Conservation (phyloP, 2,329 filamentous ascomycete species). For the Colletotrichum kahawae region DNA sequence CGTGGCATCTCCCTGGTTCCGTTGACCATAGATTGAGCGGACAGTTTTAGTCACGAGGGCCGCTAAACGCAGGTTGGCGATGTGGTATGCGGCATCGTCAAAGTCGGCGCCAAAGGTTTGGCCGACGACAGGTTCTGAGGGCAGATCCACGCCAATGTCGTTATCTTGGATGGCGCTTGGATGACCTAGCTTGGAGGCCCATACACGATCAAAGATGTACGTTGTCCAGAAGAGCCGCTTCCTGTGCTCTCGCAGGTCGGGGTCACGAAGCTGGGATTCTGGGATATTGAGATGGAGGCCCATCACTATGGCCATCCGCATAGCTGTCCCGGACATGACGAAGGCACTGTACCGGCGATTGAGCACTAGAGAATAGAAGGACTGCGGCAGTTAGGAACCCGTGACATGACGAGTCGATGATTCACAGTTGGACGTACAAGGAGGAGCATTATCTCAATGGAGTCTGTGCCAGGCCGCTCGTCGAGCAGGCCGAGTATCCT, state of each 20-base stretch:
- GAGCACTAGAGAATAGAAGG: constrained; percentile 46
- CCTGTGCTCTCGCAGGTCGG: constrained; percentile 40
- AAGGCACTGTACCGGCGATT: constrained; percentile 51
- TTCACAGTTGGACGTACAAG: constrained; percentile 36
- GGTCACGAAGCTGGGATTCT: constrained; percentile 41
- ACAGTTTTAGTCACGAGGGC: constrained; percentile 32
- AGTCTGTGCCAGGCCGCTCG: constrained; percentile 46
- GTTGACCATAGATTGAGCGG: constrained; percentile 35
- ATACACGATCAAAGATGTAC: constrained; percentile 50
- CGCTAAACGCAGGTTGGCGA: constrained; percentile 43
- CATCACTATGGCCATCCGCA: constrained; percentile 42
- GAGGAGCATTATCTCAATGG: constrained; percentile 48
- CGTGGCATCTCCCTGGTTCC: constrained; percentile 27
- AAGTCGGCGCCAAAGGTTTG: constrained; percentile 28
- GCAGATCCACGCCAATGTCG: constrained; percentile 49
- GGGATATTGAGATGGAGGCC: constrained; percentile 25
- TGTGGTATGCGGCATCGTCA: constrained; percentile 31
- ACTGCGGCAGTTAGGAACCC: constrained; percentile 30
- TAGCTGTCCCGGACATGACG: constrained; percentile 45
- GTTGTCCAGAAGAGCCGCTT: constrained; percentile 48
- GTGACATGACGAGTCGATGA: neutral
- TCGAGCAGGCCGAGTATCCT: constrained; percentile 42
- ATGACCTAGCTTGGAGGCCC: constrained; percentile 52
- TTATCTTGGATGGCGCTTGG: constrained; percentile 53
- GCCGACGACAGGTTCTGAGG: constrained; percentile 30